phyloP scores from a whole-genome alignment of 73 alveolate genomes.

The Uronychia setigera region DNA sequence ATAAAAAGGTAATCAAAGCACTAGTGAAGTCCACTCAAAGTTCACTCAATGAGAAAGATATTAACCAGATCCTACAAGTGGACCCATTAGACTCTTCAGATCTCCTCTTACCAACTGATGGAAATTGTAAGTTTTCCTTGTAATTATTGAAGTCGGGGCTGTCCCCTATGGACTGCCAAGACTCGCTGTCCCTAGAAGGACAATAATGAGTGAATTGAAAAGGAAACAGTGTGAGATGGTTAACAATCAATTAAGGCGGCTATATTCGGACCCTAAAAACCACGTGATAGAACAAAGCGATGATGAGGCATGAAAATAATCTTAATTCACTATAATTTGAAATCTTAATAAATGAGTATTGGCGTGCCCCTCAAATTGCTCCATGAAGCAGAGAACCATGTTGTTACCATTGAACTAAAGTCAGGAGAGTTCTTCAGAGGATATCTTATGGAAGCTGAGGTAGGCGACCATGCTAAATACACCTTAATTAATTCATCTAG shows the following conservation, averaged over 20 bases:
- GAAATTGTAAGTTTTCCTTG: not conserved
- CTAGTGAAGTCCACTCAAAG: not conserved
- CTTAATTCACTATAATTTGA: no score
- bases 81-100: not conserved
- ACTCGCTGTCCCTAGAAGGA: conserved; percentile 45
- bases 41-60: no score
- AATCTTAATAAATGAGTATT: conserved; percentile 83
- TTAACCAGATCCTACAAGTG: not conserved
- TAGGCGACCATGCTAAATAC: not conserved
- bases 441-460: conserved; percentile 97
- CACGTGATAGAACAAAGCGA: not conserved
- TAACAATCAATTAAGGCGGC: conserved; percentile 10
- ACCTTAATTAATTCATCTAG: conserved; percentile 7
- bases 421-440: conserved; percentile 96
- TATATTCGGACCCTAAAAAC: not conserved
- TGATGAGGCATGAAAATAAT: no score
- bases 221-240: conserved; percentile 21
- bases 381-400: conserved; percentile 98
- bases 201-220: conserved; percentile 12
- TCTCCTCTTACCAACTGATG: not conserved
- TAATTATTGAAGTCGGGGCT: conserved; percentile 26
- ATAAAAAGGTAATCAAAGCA: not conserved
- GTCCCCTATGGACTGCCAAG: conserved; percentile 52
- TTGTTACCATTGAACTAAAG: conserved; percentile 94
- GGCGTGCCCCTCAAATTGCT: conserved; percentile 95